phyloP scores from a whole-genome alignment of 2,329 filamentous ascomycete species.

The Verticillium isaacii region DNA sequence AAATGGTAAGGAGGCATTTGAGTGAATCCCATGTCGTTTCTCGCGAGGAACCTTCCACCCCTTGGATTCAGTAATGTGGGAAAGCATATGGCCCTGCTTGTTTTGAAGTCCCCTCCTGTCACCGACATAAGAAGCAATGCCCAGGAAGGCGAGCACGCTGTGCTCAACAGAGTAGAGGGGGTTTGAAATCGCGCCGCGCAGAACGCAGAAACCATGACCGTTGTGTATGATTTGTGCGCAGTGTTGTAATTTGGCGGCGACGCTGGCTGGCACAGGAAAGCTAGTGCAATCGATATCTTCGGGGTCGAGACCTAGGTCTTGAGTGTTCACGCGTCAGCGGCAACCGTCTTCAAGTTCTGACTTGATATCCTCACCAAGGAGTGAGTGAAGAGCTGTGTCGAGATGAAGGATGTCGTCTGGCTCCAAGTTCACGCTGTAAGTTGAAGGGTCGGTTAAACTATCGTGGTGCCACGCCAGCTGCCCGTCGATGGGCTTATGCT shows the following conservation, averaged over 20 bases:
- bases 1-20: slow-evolving; percentile 40
- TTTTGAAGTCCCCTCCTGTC: slow-evolving; percentile 47
- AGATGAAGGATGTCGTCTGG: neutral
- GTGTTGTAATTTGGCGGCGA: slow-evolving; percentile 27
- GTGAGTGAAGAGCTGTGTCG: neutral
- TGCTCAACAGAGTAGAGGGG: slow-evolving; percentile 43
- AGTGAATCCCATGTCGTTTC: slow-evolving; percentile 45
- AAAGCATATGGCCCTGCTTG: slow-evolving; percentile 40
- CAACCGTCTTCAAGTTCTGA: neutral
- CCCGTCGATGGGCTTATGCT: neutral
- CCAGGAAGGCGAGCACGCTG: slow-evolving; percentile 50
- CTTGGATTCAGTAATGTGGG: slow-evolving; percentile 43
- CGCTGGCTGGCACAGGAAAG: slow-evolving; percentile 32
- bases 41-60: slow-evolving; percentile 37
- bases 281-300: slow-evolving; percentile 28
- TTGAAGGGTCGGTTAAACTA: neutral
- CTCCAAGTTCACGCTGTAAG: neutral
- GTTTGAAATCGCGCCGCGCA: slow-evolving; percentile 47
- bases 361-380: neutral
- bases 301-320: slow-evolving; percentile 28
- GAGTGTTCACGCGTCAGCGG: neutral
- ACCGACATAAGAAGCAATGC: slow-evolving; percentile 51
- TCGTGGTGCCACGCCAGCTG: neutral
- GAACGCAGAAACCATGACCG: slow-evolving; percentile 45
- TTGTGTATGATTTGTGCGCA: slow-evolving; percentile 31